phyloP scores from a whole-genome alignment of 495 filamentous ascomycete species.

The Penicillium angulare region DNA sequence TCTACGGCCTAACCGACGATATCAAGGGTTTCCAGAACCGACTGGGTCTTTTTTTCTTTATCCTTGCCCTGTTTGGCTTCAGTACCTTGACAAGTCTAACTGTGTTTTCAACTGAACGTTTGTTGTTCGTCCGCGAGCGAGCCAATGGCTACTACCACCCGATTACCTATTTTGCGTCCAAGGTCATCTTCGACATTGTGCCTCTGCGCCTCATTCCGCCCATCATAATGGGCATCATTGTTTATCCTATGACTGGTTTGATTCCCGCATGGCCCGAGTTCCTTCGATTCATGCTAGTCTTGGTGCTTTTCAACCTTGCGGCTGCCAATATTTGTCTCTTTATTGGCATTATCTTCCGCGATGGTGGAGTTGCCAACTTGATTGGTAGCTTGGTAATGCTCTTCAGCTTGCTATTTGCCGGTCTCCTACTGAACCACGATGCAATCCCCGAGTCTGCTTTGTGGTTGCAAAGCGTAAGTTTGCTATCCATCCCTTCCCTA shows the following conservation, averaged over 20 bases:
- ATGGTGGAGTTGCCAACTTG: conserved; percentile 88
- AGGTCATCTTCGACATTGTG: conserved; percentile 93
- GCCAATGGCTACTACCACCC: conserved; percentile 99
- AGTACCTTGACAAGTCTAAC: conserved; percentile 90
- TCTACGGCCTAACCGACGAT: conserved; percentile 93
- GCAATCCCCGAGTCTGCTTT: conserved; percentile 78
- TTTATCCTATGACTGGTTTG: conserved; percentile 98
- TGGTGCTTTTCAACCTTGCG: conserved; percentile 94
- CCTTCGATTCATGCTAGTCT: conserved; percentile 83
- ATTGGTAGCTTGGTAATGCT: conserved; percentile 97
- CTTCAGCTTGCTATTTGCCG: conserved; percentile 92
- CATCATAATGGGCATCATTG: conserved; percentile 92
- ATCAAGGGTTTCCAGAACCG: conserved; percentile 98
- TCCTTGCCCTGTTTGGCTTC: conserved; percentile 94
- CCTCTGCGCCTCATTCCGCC: conserved; percentile 92
- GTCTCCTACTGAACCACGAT: conserved; percentile 89
- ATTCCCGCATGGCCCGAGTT: conserved; percentile 81
- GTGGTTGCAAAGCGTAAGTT: conserved; percentile 84
- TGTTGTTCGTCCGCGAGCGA: conserved; percentile 89
- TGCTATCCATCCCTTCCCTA: not conserved
- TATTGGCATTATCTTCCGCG: conserved; percentile 92
- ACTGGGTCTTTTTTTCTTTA: conserved; percentile 97
- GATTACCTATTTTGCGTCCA: conserved; percentile 92
- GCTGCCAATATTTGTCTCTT: conserved; percentile 92
- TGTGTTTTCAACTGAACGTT: conserved; percentile 88